phyloP scores from a whole-genome alignment of 148 eudicot genomes.

The Spergularia marina region DNA sequence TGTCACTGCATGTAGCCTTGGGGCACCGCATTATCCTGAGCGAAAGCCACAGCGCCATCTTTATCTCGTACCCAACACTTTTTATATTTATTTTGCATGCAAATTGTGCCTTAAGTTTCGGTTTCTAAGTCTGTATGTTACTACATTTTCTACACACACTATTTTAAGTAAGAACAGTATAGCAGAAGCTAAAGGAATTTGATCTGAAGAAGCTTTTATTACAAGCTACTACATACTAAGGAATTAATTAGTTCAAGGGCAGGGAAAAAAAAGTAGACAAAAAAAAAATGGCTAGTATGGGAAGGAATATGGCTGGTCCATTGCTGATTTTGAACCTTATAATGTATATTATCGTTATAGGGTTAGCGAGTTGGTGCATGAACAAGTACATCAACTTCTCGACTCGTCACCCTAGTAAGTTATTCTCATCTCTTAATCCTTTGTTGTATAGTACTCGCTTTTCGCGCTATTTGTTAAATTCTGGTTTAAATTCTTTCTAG shows the following conservation, averaged over 20 bases:
- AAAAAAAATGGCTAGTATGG: constrained; percentile 40
- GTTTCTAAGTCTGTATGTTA: not conserved
- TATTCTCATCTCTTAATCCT: too few species aligned
- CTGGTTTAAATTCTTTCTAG: too few species aligned
- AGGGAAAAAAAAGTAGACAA: not conserved
- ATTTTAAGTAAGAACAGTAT: not conserved
- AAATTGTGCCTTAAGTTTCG: not conserved
- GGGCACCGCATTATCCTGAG: not conserved
- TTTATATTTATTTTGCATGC: not conserved
- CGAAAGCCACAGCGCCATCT: constrained; percentile 9
- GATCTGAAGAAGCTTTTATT: not conserved
- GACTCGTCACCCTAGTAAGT: constrained; percentile 63
- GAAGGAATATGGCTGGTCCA: constrained; percentile 68
- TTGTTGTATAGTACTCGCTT: too few species aligned
- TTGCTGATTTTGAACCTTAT: constrained; percentile 68
- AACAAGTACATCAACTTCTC: constrained; percentile 66
- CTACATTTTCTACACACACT: not conserved
- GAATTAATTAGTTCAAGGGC: not conserved
- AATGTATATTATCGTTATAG: constrained; percentile 60
- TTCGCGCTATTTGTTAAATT: too few species aligned
- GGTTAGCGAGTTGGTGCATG: constrained; percentile 85
- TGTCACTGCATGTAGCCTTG: not conserved
- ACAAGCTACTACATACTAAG: too few species aligned
- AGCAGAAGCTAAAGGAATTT: not conserved
- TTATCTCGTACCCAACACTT: not conserved